Evolutionary conservation across 805 yeast species (phyloP).

Genomic region (Metschnikowia aberdeeniae): DNA sequence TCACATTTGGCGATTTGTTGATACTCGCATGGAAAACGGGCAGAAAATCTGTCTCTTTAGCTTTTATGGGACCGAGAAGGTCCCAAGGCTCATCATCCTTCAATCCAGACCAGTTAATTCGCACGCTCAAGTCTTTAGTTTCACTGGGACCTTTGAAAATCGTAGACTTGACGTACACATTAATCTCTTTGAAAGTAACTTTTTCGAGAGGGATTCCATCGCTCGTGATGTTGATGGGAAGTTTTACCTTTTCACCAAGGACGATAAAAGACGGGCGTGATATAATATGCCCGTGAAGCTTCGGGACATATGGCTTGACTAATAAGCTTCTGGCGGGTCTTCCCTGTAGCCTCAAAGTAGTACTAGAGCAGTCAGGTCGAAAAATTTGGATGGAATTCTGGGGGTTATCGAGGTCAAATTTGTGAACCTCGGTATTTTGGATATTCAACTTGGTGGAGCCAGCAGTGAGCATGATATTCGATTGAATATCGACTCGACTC

Average conservation of each 20-base stretch:
- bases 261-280: constrained; percentile 15
- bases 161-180: constrained; percentile 21
- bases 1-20: constrained; percentile 20
- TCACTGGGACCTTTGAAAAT: constrained; percentile 14
- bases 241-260: constrained; percentile 28
- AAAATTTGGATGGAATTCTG: constrained; percentile 5
- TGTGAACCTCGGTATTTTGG: constrained; percentile 2
- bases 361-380: neutral
- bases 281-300: constrained; percentile 14
- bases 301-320: constrained; percentile 24
- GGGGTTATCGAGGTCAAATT: constrained; percentile 1
- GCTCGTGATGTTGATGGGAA: constrained; percentile 21
- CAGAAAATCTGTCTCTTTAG: constrained; percentile 4
- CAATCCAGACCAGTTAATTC: constrained; percentile 30
- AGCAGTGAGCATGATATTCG: constrained; percentile 8
- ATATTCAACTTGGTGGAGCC: constrained; percentile 1
- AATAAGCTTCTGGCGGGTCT: constrained; percentile 6
- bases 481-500: constrained; percentile 12
- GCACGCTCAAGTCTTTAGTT: constrained; percentile 18
- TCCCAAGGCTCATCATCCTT: constrained; percentile 40
- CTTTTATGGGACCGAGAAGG: constrained; percentile 15
- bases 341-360: constrained; percentile 6
- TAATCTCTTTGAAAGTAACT: constrained; percentile 19
- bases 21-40: constrained; percentile 22
- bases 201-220: constrained; percentile 12